Evolutionary conservation across 1,284 basidiomycete species (phyloP), one percentile per base, ranked within the genome.

Genomic region (Trichosporon sp.): DNA sequence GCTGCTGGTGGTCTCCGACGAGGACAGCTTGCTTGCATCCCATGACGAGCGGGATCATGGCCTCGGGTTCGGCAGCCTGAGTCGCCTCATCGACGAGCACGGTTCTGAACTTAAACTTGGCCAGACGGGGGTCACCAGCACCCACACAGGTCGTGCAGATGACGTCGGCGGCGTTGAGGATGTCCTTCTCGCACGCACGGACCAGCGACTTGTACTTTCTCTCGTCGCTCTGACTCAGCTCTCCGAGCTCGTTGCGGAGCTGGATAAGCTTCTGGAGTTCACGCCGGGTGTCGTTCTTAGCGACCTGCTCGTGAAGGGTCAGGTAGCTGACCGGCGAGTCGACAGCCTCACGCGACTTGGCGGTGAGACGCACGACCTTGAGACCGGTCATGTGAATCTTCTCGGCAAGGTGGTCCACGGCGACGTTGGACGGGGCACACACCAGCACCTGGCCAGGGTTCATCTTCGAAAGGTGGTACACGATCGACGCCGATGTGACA

Each of bases 61-160:
- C 98, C 85, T 99, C 97, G 68, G 96, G 96, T 84, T 98, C 96
- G 70, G 96, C 94, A 65, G 97, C 94, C 83, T 99, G 97, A 0
- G 97, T 99, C 5, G 97, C 97, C 81, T 99, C 97, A 81, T 99
- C 97, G 77, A 99, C 98, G 76, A 99, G 88, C 8, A 99, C 97
- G 0, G 97, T 98, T 83, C 94, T 91, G 85, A 99, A 99, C 86
- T 98, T 98, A 67, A 98, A 88, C 86, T 98, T 98, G 85, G 90
- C 91, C 82, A 99, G 86, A 76, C 97, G 89, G 3, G 96, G 95
- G 84, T 99, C 97, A 35, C 96, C 97, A 63, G 94, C 93, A 73
- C 97, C 97, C 56, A 99, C 97, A 85, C 97, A 99, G 65, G 97
- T 99, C 79, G 93, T 94, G 82, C 97, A 99, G 77, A 99, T 98